Evolutionary conservation across 192 early-diverging fungal genomes (phyloP), one percentile per base, ranked within the genome.

Genomic region (Paraglomus brasilianum): DNA sequence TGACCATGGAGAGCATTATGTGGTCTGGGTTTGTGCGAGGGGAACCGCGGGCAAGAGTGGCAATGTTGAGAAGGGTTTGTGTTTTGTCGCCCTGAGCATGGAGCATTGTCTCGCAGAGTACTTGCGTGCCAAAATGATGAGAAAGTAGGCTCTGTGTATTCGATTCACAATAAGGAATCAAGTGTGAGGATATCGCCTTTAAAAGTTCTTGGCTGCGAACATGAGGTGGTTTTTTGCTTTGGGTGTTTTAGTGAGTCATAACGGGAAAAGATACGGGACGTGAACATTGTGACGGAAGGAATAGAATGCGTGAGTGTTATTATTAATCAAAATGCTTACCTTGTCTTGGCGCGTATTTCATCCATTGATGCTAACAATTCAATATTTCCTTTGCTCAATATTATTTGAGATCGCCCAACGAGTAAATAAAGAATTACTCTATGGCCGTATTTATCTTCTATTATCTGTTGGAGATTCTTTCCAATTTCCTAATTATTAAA

Each of bases 161-260:
- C 15, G 81, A 71, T 4, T 75, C 75, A 17, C 85, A 78, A 77
- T 85, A 80, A 8, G 81, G 72, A 39, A 91, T 74, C 80, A 96
- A 77, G 1, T 73, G 46, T 4, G 83, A 83, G 10, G 87, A 87
- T 9, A 90, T 77, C 44, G 79, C 74, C 21, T 78, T 76, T 36
- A 89, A 76, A 62, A 98, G 82, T 76, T 98, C 92, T 36, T 79
- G 63, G 44, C 83, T 78, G 53, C 90, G 75, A 49, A 83, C 21
- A 49, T 76, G 66, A 2, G 91, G 84, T 56, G 95, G 92, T 82
- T 98, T 98, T 77, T 97, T 97, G 77, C 89, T 90, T 40, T 24
- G 59, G 15, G 22, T 42, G 39, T 66, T 30, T 47, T 43, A 59
- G 56, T 61, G 36, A 39, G 38, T 48, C 6, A 42, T 24, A 60